Evolutionary conservation across 257 asterid species (phyloP).

Genomic region (Nicotiana tabacum): DNA sequence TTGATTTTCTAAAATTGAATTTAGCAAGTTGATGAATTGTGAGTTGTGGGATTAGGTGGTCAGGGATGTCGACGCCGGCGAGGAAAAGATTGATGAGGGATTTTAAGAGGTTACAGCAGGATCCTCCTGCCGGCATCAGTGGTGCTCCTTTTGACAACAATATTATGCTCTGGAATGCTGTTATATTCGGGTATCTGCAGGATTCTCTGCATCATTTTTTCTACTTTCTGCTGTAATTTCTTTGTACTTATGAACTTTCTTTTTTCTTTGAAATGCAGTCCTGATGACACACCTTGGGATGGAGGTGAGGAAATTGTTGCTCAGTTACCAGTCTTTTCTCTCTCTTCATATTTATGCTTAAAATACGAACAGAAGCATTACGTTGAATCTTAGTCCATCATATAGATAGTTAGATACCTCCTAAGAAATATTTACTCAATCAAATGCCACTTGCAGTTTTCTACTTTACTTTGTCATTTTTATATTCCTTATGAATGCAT

Average conservation of each 20-base stretch:
- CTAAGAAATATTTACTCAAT: background rate
- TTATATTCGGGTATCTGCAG: constrained; percentile 66
- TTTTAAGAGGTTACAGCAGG: constrained; percentile 88
- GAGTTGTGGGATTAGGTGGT: background rate
- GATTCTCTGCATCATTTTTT: background rate
- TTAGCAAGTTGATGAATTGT: background rate
- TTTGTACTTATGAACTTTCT: background rate
- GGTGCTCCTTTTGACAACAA: constrained; percentile 92
- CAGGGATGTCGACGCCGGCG: constrained; percentile 79
- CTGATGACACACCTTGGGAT: constrained; percentile 97
- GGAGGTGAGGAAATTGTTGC: constrained; percentile 56
- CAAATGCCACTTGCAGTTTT: background rate
- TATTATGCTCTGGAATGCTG: constrained; percentile 94
- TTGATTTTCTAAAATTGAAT: background rate
- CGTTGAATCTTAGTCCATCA: background rate
- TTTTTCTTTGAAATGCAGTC: constrained; percentile 49
- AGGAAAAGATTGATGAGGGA: constrained; percentile 95
- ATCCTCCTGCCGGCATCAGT: constrained; percentile 94
- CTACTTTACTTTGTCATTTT: background rate
- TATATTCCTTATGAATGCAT: background rate
- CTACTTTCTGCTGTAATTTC: background rate
- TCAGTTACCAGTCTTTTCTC: background rate
- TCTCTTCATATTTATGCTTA: background rate
- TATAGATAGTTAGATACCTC: background rate
- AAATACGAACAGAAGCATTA: background rate